A percentile compares a stretch with the other conserved stretches of the same genome.
Conservation (phyloP, 1,284 basidiomycete species). For the Volvariella volvacea region DNA sequence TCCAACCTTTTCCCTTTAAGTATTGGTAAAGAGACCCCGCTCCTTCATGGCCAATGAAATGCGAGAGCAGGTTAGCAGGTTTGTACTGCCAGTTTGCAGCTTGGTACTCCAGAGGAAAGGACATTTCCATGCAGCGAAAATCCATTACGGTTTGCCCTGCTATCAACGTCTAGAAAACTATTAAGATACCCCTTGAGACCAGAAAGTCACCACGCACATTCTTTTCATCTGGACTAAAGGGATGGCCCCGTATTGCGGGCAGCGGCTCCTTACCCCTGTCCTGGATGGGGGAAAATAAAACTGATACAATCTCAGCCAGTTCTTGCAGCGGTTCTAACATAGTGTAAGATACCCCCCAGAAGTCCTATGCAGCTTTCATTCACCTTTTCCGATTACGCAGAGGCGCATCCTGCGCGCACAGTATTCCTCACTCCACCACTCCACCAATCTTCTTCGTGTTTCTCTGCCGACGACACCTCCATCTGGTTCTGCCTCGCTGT, state of each 20-base stretch:
- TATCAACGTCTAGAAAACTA: conserved; percentile 60
- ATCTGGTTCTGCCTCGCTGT: conserved; percentile 59
- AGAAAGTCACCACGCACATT: conserved; percentile 48
- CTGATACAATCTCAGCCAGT: conserved; percentile 64
- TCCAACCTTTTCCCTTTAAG: conserved; percentile 91
- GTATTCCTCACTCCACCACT: conserved; percentile 95
- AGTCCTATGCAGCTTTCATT: conserved; percentile 1
- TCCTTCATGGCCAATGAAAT: conserved; percentile 95
- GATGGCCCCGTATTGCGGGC: conserved; percentile 69
- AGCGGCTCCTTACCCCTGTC: conserved; percentile 65
- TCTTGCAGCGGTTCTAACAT: conserved; percentile 73
- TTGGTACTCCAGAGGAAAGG: conserved; percentile 86
- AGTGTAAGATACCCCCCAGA: conserved; percentile 5
- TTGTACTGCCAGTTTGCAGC: conserved; percentile 75
- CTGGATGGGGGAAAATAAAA: conserved; percentile 70
- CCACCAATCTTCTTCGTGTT: conserved; percentile 84
- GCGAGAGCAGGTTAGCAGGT: conserved; percentile 77
- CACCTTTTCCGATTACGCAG: conserved; percentile 85
- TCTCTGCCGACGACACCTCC: conserved; percentile 79
- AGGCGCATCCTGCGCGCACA: conserved; percentile 93
- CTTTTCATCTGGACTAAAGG: conserved; percentile 69
- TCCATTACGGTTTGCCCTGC: conserved; percentile 90
- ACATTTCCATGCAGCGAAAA: conserved; percentile 82
- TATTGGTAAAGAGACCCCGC: conserved; percentile 90
- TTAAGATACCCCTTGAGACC: conserved; percentile 8